Base-by-base conservation (phyloP, 192 early-diverging fungal genomes). In the Dissophora globulifera region DNA sequence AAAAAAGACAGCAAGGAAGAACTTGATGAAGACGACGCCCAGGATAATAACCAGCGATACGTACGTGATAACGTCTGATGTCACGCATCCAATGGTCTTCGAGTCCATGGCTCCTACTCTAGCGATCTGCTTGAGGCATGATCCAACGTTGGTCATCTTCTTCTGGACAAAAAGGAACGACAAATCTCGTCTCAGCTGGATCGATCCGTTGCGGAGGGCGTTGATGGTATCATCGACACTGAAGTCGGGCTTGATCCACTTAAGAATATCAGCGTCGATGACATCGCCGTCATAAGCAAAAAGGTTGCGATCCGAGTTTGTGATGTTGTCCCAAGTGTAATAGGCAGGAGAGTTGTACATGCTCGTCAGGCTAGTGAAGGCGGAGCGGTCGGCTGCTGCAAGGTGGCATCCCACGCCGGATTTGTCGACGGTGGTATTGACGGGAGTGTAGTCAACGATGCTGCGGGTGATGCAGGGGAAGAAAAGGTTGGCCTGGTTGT, bases 81-180 rank as follows among this genome's bases (percentile, higher is more conserved):
- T 87, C 58, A 95, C 89, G 78, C 95, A 98, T 0, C 95, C 95
- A 43, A 94, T 79, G 15, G 87, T 85, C 41, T 87, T 85, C 17
- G 90, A 85, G 61, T 97, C 94, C 42, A 98, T 78, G 0, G 82
- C 80, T 1, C 94, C 96, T 10, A 95, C 90, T 33, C 86, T 82
- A 68, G 93, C 90, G 47, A 92, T 81, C 25, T 94, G 83, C 40
- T 82, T 55, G 25, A 96, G 78, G 78, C 95, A 98, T 19, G 83
- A 69, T 41, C 90, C 94, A 20, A 88, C 50, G 9, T 60, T 27
- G 40, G 74, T 62, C 70, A 80, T 72, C 3, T 72, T 52, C 11
- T 19, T 63, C 11, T 68, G 84, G 32, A 78, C 81, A 59, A 85
- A 81, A 58, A 76, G 54, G 65, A 80, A 74, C 57, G 81, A 67